Evolutionary conservation across 2,329 filamentous ascomycete species (phyloP).

Genomic region (Aspergillus sp.): DNA sequence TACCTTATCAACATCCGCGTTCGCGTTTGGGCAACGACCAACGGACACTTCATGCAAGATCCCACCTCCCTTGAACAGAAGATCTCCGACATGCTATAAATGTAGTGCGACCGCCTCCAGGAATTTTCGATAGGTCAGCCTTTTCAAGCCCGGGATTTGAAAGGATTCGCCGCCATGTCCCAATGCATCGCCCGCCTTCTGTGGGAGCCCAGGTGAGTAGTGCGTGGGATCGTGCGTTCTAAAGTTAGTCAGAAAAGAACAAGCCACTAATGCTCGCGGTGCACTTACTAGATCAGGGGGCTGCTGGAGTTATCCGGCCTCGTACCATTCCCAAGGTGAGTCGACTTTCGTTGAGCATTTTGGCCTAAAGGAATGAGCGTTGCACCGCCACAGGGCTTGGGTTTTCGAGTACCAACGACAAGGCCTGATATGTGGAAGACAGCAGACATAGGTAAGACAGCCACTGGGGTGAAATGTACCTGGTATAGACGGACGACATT

Average conservation of each 20-base stretch:
- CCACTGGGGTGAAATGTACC: too few species aligned
- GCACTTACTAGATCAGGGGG: background rate
- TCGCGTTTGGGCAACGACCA: background rate
- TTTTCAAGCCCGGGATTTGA: background rate
- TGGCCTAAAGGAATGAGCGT: background rate
- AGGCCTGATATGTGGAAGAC: too few species aligned
- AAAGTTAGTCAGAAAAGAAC: too few species aligned
- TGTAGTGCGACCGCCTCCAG: too few species aligned
- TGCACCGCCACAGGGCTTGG: conserved; percentile 23
- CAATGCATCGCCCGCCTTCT: conserved; percentile 25
- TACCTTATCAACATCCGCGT: background rate
- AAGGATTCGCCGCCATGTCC: conserved; percentile 13
- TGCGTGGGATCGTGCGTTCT: conserved; percentile 1
- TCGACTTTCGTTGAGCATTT: background rate
- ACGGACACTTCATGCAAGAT: conserved; percentile 7
- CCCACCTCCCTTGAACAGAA: conserved; percentile 3
- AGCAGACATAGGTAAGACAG: too few species aligned
- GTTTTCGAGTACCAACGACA: background rate
- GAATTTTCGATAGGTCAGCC: background rate
- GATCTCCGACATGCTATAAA: too few species aligned
- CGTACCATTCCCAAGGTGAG: background rate
- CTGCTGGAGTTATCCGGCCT: background rate
- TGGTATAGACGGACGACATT: too few species aligned
- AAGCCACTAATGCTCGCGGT: too few species aligned
- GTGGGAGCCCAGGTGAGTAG: conserved; percentile 33